Percentiles rank a stretch among this genome's conserved stretches.
phyloP scores from a whole-genome alignment of 2,329 filamentous ascomycete species.

The Neonectria magnoliae region DNA sequence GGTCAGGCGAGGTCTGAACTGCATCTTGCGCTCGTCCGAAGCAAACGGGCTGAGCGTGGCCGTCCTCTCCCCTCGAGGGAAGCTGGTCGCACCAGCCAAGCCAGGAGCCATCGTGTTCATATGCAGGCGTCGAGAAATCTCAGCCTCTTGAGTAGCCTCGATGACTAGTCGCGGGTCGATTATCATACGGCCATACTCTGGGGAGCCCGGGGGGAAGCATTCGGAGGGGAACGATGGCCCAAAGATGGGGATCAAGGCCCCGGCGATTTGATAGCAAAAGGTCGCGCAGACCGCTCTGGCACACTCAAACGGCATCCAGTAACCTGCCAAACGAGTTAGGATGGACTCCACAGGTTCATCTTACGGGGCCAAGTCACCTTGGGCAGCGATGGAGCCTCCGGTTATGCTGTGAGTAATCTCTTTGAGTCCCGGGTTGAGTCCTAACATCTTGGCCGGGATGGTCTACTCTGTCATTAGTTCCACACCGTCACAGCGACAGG shows the following conservation, averaged over 20 bases:
- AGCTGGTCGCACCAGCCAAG: slow-evolving; percentile 29
- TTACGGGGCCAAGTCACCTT: slow-evolving; percentile 68
- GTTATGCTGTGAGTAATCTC: slow-evolving; percentile 96
- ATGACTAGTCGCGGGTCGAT: slow-evolving; percentile 68
- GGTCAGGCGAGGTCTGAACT: slow-evolving; percentile 34
- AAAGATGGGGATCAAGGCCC: slow-evolving; percentile 89
- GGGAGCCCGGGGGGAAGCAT: slow-evolving; percentile 73
- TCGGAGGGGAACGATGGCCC: slow-evolving; percentile 80
- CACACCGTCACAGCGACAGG: background rate
- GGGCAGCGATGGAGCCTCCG: slow-evolving; percentile 86
- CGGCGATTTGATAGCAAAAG: slow-evolving; percentile 87
- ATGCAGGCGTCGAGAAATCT: slow-evolving; percentile 34
- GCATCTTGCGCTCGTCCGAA: slow-evolving; percentile 31
- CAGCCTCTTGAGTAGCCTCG: slow-evolving; percentile 61
- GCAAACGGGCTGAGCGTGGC: slow-evolving; percentile 17
- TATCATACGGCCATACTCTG: slow-evolving; percentile 73
- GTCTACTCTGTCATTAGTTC: slow-evolving; percentile 68
- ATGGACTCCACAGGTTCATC: background rate
- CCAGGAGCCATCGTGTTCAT: slow-evolving; percentile 20
- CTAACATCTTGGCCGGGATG: slow-evolving; percentile 84
- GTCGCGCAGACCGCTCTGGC: slow-evolving; percentile 88
- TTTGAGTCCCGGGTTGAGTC: slow-evolving; percentile 80
- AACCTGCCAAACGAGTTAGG: slow-evolving; percentile 68
- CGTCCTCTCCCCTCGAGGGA: slow-evolving; percentile 32
- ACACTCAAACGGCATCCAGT: slow-evolving; percentile 94